Evolutionary conservation across 768 basidiomycete species (phyloP).

Genomic region (Macrocybe gigantea): DNA sequence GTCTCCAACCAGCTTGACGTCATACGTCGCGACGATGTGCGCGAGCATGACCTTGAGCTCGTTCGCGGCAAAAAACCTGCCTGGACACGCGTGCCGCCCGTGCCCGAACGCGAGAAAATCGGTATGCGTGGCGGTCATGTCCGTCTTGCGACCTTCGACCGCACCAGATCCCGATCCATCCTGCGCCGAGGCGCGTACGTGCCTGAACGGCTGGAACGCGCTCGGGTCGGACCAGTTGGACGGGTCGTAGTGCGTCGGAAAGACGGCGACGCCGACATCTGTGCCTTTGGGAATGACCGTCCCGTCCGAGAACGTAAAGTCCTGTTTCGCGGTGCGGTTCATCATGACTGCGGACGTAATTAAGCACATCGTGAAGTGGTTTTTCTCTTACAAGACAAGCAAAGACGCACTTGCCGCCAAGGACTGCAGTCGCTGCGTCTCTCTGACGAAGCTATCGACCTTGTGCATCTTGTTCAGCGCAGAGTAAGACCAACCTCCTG

Average conservation of each 20-base stretch:
- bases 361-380: neutral
- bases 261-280: conserved; percentile 11
- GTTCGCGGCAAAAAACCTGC: conserved; percentile 1
- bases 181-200: neutral
- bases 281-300: conserved; percentile 25
- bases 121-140: neutral
- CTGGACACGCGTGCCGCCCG: conserved; percentile 1
- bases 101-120: conserved; percentile 1
- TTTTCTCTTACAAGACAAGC: neutral
- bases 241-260: conserved; percentile 21
- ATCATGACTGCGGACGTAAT: conserved; percentile 4
- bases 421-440: conserved; percentile 6
- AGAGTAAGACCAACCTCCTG: conserved; percentile 23
- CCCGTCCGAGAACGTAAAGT: conserved; percentile 29
- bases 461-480: conserved; percentile 22
- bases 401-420: neutral
- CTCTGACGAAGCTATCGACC: conserved; percentile 30
- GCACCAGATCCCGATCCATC: neutral
- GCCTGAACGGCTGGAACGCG: conserved; percentile 10
- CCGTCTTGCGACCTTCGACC: neutral
- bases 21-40: neutral
- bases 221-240: conserved; percentile 5
- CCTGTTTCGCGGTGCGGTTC: conserved; percentile 20
- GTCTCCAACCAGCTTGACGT: neutral
- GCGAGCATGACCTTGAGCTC: conserved; percentile 1